Conservation (phyloP, 441 rosid species). For the Adansonia grandidieri region DNA sequence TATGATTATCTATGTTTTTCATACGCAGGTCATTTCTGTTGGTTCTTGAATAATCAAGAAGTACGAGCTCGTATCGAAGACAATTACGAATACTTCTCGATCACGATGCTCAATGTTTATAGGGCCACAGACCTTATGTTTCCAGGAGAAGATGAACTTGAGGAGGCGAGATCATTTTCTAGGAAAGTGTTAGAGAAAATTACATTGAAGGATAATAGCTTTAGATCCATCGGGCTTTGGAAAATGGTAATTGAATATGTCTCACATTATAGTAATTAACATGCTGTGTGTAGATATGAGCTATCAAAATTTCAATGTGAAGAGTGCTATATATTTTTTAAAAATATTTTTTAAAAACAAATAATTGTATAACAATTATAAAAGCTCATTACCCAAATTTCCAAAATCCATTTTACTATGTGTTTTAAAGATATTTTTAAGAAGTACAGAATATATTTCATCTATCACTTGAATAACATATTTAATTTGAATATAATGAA, state of each 20-base stretch:
- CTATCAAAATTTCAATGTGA: too few relatives aligned
- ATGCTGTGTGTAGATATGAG: too few relatives aligned
- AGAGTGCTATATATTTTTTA: too few relatives aligned
- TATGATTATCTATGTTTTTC: not conserved
- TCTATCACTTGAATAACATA: too few relatives aligned
- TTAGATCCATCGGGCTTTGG: not conserved
- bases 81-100: conserved; percentile 41
- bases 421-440: too few relatives aligned
- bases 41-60: conserved; percentile 53
- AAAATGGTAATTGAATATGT: not conserved
- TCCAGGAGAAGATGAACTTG: conserved; percentile 48
- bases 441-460: too few relatives aligned
- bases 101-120: conserved; percentile 47
- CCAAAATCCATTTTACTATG: too few relatives aligned
- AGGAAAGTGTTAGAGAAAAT: conserved; percentile 43
- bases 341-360: too few relatives aligned
- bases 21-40: conserved; percentile 51
- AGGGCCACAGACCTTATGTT: conserved; percentile 64
- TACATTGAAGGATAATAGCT: not conserved
- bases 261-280: not conserved
- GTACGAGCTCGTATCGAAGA: conserved; percentile 42
- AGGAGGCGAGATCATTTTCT: conserved; percentile 55
- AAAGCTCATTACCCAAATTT: too few relatives aligned
- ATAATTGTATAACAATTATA: too few relatives aligned
- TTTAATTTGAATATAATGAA: too few relatives aligned